Evolutionary conservation across 805 yeast species (phyloP).

Genomic region (Saturnispora dispora): DNA sequence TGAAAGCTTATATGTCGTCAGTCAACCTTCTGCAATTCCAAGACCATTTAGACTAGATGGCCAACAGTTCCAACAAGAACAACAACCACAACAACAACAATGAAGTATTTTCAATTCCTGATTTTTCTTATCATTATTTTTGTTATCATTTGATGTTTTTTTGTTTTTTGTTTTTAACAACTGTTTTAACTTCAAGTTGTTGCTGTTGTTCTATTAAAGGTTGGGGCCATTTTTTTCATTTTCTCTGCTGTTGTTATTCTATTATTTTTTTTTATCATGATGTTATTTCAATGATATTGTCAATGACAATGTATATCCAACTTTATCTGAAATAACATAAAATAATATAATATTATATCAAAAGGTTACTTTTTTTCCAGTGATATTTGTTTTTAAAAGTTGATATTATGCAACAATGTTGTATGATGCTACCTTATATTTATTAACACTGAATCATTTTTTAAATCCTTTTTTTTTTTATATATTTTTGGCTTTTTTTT

Average conservation of each 20-base stretch:
- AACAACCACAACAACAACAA: slow-evolving; percentile 26
- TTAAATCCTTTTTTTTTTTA: not conserved
- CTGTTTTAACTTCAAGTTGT: not conserved
- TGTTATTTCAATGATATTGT: not conserved
- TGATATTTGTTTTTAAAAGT: not conserved
- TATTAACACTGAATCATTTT: slow-evolving; percentile 3
- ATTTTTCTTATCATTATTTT: not conserved
- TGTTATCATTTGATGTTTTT: not conserved
- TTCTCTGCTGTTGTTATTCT: not conserved
- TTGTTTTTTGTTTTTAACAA: not conserved
- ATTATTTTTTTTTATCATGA: not conserved
- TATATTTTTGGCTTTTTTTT: not conserved
- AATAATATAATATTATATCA: not conserved
- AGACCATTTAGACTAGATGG: slow-evolving; percentile 71
- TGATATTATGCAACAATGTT: not conserved
- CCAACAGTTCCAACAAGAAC: slow-evolving; percentile 20
- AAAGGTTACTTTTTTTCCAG: not conserved
- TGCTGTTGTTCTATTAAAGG: slow-evolving; percentile 1
- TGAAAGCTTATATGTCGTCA: slow-evolving; percentile 79
- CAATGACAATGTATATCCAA: not conserved
- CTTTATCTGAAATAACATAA: slow-evolving; percentile 4
- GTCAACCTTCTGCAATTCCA: slow-evolving; percentile 67
- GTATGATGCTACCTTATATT: slow-evolving; percentile 4
- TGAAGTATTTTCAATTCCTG: slow-evolving; percentile 6
- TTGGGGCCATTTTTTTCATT: not conserved